A percentile compares a stretch with the other conserved stretches of the same genome.
phyloP scores from a whole-genome alignment of 176 grass and related monocot genomes.

The Tillandsia fasciculata region DNA sequence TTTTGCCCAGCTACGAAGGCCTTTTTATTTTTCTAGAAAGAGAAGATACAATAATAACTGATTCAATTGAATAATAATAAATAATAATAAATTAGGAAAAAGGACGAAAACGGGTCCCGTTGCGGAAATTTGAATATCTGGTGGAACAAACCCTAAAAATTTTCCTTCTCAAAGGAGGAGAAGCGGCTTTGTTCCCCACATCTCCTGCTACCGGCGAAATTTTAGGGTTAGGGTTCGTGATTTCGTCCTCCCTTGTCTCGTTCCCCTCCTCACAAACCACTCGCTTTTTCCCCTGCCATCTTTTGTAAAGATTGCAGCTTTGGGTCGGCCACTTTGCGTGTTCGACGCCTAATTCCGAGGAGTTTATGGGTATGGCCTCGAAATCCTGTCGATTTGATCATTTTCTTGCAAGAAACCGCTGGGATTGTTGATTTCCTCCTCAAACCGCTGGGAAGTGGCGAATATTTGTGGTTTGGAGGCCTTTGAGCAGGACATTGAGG shows the following conservation, averaged over 20 bases:
- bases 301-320: conserved; percentile 64
- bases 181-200: conserved; percentile 6
- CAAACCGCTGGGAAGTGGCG: not conserved
- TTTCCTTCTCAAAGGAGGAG: conserved; percentile 9
- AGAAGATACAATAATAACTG: too few species aligned
- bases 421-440: not conserved
- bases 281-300: not conserved
- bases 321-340: conserved; percentile 27
- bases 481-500: not conserved
- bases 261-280: not conserved
- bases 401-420: not conserved
- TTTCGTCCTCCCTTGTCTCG: not conserved
- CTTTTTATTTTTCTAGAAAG: too few species aligned
- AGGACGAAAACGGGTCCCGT: conserved; percentile 12
- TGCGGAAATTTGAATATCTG: conserved; percentile 29
- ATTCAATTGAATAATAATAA: too few species aligned
- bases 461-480: not conserved
- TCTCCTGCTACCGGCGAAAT: not conserved
- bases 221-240: not conserved
- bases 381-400: not conserved
- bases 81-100: not conserved
- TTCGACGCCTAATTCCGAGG: conserved; percentile 21
- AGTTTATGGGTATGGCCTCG: not conserved
- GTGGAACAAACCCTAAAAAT: conserved; percentile 2
- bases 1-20: too few species aligned